Conservation (phyloP, 345 rosid genomes). For the Salix brachista region DNA sequence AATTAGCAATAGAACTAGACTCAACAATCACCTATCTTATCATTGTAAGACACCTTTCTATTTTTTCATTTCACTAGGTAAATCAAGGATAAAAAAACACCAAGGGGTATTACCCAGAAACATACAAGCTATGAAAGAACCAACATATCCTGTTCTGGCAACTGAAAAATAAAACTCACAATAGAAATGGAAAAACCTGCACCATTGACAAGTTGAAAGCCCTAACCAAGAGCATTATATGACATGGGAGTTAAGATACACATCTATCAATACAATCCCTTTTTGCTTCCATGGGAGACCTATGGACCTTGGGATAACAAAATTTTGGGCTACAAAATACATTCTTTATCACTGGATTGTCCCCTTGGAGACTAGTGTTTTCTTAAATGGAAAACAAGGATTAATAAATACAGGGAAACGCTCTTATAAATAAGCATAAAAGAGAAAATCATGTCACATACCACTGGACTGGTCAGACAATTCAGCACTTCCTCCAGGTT, state of each 20-base stretch:
- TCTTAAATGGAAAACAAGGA: no score
- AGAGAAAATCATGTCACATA: conserved; percentile 25
- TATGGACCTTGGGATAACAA: no score
- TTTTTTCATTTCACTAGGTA: neutral
- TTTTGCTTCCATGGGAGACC: no score
- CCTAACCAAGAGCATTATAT: neutral
- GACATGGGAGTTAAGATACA: no score
- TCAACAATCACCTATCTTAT: neutral
- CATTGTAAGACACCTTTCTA: neutral
- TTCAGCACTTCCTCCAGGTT: conserved; percentile 25
- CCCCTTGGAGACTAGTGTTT: no score
- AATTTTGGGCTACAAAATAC: no score
- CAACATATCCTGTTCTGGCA: neutral
- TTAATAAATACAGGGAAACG: neutral
- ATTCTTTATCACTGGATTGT: no score
- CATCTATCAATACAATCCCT: no score
- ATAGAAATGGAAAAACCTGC: neutral
- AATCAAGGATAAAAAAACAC: neutral
- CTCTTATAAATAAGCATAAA: neutral
- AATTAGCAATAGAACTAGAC: neutral
- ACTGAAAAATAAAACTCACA: neutral
- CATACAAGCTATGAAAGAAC: neutral
- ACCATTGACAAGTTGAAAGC: neutral
- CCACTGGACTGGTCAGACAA: conserved; percentile 41
- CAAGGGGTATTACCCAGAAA: neutral